Conservation (phyloP, 2,329 filamentous ascomycete species). For the Diaporthe ilicicola region DNA sequence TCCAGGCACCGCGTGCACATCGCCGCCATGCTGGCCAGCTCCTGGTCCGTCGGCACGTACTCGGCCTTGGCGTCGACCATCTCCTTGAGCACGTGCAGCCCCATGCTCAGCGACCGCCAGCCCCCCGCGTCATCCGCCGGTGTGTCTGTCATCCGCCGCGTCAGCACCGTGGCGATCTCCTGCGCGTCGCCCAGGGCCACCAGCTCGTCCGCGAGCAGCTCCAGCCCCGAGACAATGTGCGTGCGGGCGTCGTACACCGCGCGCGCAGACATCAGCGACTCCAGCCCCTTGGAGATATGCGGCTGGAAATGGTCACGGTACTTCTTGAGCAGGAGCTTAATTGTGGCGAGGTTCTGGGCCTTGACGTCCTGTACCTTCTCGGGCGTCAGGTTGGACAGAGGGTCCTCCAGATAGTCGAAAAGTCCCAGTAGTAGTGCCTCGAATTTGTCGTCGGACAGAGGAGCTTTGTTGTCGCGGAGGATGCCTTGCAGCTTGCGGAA, state of each 20-base stretch:
- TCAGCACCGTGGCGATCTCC: constrained; percentile 66
- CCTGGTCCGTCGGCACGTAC: constrained; percentile 59
- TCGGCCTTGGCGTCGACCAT: constrained; percentile 59
- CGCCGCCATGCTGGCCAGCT: constrained; percentile 59
- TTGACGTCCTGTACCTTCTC: constrained; percentile 78
- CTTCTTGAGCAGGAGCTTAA: constrained; percentile 76
- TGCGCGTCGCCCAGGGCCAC: constrained; percentile 70
- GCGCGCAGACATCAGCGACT: constrained; percentile 71
- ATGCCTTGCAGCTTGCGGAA: constrained; percentile 82
- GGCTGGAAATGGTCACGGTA: constrained; percentile 72
- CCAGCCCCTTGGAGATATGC: constrained; percentile 73
- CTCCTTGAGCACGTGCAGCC: constrained; percentile 68
- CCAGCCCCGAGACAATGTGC: constrained; percentile 78
- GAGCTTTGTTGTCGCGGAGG: constrained; percentile 71
- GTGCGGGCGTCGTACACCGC: constrained; percentile 72
- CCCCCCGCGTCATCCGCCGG: constrained; percentile 55
- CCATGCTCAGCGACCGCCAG: constrained; percentile 66
- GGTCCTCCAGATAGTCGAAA: constrained; percentile 76
- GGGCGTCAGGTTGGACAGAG: constrained; percentile 59
- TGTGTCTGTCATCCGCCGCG: constrained; percentile 55
- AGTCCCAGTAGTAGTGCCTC: constrained; percentile 72
- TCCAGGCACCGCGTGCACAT: constrained; percentile 67
- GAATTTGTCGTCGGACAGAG: constrained; percentile 74
- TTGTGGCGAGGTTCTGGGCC: constrained; percentile 76
- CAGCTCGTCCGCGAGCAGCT: constrained; percentile 77